Evolutionary conservation across 495 filamentous ascomycete species (phyloP).

Genomic region (Lophiotrema nucula): DNA sequence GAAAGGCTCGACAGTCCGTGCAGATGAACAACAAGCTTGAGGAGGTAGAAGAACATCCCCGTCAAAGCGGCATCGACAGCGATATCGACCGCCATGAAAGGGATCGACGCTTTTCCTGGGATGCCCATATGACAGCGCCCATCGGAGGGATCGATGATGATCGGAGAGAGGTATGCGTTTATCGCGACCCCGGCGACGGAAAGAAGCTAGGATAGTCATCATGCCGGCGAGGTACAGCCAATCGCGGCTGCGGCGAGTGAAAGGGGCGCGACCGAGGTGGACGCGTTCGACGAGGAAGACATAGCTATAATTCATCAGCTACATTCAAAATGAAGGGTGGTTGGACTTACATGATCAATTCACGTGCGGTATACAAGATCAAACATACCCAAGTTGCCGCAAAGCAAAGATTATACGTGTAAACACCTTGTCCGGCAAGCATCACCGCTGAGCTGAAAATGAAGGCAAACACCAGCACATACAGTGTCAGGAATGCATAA

Average conservation of each 20-base stretch:
- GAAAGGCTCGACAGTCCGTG: not conserved
- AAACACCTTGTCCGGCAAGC: too few species aligned
- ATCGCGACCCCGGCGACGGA: not conserved
- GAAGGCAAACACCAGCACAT: too few species aligned
- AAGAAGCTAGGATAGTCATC: not conserved
- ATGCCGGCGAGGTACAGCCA: not conserved
- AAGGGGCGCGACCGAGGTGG: constrained; percentile 6
- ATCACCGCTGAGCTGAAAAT: too few species aligned
- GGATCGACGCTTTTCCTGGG: not conserved
- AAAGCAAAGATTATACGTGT: too few species aligned
- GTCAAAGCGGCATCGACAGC: not conserved
- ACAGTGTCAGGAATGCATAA: too few species aligned
- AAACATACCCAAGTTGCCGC: too few species aligned
- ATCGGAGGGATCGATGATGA: not conserved
- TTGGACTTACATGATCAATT: too few species aligned
- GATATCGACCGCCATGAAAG: not conserved
- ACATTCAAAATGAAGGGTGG: too few species aligned
- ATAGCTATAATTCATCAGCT: too few species aligned
- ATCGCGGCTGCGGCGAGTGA: not conserved
- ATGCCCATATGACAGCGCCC: not conserved
- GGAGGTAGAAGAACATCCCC: not conserved
- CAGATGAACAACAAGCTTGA: not conserved
- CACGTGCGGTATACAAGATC: too few species aligned
- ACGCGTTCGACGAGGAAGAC: constrained; percentile 8
- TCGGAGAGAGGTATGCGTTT: not conserved